Evolutionary conservation across 345 rosid genomes (phyloP), one percentile per base, ranked within the genome.

Genomic region (Melastoma malabathricum): DNA sequence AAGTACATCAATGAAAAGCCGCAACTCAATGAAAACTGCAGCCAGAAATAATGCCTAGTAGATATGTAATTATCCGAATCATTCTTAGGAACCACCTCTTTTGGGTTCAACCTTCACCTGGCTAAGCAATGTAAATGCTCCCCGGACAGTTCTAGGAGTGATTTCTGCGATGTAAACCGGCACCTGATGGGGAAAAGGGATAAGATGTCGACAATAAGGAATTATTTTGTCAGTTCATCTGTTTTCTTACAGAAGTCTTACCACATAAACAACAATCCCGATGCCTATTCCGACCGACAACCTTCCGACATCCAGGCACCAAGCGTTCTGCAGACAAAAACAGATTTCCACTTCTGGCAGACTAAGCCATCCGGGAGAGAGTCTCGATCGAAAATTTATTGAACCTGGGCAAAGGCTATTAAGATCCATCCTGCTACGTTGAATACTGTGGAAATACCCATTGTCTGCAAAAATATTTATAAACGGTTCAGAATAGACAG

Each of bases 1-100:
- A 67, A 25, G 43, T 54, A 73, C 2, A 51, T 18, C 13, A 63
- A 1, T 15, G 74, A 60, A 31, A 63, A 47, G 47, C 78, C 60
- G 18, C 52, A 57, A 50, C 66, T 22, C 22, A 50, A 0, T 68
- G 60, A 54, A 54, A 71, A 52, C 72, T 63, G 51, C 9, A 41
- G 15, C 18, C 15, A 2, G 12, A 47, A 20, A 5, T 43, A 25
- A 27, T 0, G 31, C 10, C 15, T 6, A 15, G 14, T 31, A 5
- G 15, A 2, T 51, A 10, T 12, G 47, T 22, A 7, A 50, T 6
- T 20, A 48, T n/a, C 44, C 43, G 27, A 44, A 44, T 57, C 0
- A 1, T 31, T 46, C 46, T 47, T 15, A 46, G 6, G 4, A 47
- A 31, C 46, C 51, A 50, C 39, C 39, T 51, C n/a, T 51, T 15